phyloP scores from a whole-genome alignment of 257 asterid species.

The Rubia yunnanensis region DNA sequence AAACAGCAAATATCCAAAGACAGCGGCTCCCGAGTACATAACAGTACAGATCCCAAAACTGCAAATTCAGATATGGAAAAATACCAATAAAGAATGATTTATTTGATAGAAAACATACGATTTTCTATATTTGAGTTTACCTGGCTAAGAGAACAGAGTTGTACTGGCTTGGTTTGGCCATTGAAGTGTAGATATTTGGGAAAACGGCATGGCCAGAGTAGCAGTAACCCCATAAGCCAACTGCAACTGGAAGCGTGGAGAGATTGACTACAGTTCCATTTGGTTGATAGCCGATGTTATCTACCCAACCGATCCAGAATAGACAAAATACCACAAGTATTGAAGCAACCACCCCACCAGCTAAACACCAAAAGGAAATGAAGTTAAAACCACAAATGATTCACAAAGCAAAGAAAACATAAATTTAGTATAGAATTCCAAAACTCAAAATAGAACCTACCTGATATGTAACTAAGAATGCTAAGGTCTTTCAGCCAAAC shows the following conservation, averaged over 20 bases:
- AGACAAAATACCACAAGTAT: constrained; percentile 65
- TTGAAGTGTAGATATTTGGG: constrained; percentile 83
- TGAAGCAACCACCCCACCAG: constrained; percentile 97
- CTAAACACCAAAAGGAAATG: constrained; percentile 27
- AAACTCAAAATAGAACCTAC: constrained; percentile 28
- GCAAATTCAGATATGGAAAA: constrained; percentile 17
- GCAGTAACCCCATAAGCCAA: constrained; percentile 92
- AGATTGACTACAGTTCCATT: constrained; percentile 49
- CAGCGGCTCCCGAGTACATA: constrained; percentile 71
- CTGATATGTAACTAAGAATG: constrained; percentile 87
- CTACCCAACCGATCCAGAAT: constrained; percentile 87
- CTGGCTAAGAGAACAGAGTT: constrained; percentile 69
- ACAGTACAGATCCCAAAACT: constrained; percentile 76
- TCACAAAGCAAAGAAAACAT: neutral
- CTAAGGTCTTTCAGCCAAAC: constrained; percentile 73
- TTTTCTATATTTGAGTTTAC: constrained; percentile 21
- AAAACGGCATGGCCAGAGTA: constrained; percentile 95
- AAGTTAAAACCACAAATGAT: neutral
- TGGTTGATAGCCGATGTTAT: constrained; percentile 47
- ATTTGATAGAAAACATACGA: neutral
- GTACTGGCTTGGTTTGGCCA: constrained; percentile 72
- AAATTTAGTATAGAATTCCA: neutral
- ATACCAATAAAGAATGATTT: no score
- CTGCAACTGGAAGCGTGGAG: constrained; percentile 82
- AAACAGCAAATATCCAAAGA: constrained; percentile 74